Evolutionary conservation across 1,284 basidiomycete species (phyloP).

Genomic region (Heterobasidion occidentale): DNA sequence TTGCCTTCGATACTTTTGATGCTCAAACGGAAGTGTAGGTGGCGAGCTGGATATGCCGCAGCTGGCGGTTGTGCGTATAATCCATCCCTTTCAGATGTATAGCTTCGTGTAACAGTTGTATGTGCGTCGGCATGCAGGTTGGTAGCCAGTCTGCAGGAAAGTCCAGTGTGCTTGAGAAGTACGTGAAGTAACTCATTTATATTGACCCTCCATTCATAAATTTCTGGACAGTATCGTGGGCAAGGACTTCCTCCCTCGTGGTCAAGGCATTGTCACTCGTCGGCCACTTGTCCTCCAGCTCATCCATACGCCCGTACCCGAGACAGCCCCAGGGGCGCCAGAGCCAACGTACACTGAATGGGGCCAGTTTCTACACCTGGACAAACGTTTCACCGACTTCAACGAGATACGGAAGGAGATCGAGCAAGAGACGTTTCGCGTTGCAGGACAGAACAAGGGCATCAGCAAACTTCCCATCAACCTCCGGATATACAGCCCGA

Average conservation of each 20-base stretch:
- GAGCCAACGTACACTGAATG: slow-evolving; percentile 66
- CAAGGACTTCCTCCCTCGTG: slow-evolving; percentile 91
- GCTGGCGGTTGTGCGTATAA: slow-evolving; percentile 56
- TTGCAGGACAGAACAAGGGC: slow-evolving; percentile 98
- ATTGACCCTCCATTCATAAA: background rate
- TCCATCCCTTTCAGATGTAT: too few relatives aligned
- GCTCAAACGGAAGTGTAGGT: slow-evolving; percentile 32
- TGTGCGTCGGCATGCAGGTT: slow-evolving; percentile 41
- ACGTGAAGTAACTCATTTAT: slow-evolving; percentile 21
- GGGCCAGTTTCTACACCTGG: slow-evolving; percentile 95
- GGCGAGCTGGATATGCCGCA: slow-evolving; percentile 85
- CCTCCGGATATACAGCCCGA: slow-evolving; percentile 90
- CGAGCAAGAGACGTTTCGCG: slow-evolving; percentile 95
- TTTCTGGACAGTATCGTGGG: slow-evolving; percentile 72
- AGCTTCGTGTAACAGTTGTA: background rate
- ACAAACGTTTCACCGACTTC: slow-evolving; percentile 95
- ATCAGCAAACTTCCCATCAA: slow-evolving; percentile 95
- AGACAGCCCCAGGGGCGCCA: slow-evolving; percentile 27
- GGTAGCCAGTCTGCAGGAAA: slow-evolving; percentile 83
- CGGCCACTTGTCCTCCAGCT: slow-evolving; percentile 93
- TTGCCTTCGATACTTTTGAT: background rate
- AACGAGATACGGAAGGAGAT: slow-evolving; percentile 93
- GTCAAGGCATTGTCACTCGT: slow-evolving; percentile 91
- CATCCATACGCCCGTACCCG: slow-evolving; percentile 73
- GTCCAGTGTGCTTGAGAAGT: slow-evolving; percentile 85